Evolutionary conservation across 768 basidiomycete species (phyloP).

Genomic region (Suillus cothurnatus): DNA sequence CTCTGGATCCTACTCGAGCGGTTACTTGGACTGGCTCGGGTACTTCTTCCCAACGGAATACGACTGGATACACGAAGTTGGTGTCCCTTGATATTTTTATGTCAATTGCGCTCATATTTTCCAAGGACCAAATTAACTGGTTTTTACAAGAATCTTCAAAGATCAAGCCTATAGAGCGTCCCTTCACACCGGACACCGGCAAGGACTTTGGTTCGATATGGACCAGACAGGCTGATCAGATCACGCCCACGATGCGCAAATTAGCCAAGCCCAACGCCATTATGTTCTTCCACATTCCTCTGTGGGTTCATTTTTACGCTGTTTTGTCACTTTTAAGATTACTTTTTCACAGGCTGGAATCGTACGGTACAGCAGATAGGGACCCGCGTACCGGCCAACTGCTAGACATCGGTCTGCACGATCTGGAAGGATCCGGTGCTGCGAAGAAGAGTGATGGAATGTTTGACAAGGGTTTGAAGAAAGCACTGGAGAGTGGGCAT

Average conservation of each 20-base stretch:
- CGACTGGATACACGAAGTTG: constrained; percentile 79
- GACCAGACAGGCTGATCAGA: constrained; percentile 62
- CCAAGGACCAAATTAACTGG: constrained; percentile 84
- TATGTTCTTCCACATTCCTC: constrained; percentile 97
- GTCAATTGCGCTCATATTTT: background rate
- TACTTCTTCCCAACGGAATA: constrained; percentile 73
- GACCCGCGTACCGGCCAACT: constrained; percentile 58
- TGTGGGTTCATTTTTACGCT: constrained; percentile 50
- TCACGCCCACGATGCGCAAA: constrained; percentile 52
- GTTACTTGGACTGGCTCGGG: constrained; percentile 56
- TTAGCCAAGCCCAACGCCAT: constrained; percentile 94
- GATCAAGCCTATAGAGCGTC: constrained; percentile 76
- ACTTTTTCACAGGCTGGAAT: constrained; percentile 57
- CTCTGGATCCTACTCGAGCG: constrained; percentile 75
- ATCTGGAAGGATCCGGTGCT: constrained; percentile 59
- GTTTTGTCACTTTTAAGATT: background rate
- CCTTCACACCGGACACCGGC: constrained; percentile 76
- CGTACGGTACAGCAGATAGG: constrained; percentile 69
- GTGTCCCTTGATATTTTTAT: constrained; percentile 15
- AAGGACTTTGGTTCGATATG: constrained; percentile 71
- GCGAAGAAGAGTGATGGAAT: constrained; percentile 79
- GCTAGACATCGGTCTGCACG: constrained; percentile 71
- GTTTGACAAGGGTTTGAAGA: constrained; percentile 78
- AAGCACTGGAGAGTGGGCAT: constrained; percentile 72
- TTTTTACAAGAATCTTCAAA: constrained; percentile 81